These are phyloP conservation scores for Dillenia turbinata DNA, from an alignment of 164 flowering plant species.

Conservation along the genomic window DNA sequence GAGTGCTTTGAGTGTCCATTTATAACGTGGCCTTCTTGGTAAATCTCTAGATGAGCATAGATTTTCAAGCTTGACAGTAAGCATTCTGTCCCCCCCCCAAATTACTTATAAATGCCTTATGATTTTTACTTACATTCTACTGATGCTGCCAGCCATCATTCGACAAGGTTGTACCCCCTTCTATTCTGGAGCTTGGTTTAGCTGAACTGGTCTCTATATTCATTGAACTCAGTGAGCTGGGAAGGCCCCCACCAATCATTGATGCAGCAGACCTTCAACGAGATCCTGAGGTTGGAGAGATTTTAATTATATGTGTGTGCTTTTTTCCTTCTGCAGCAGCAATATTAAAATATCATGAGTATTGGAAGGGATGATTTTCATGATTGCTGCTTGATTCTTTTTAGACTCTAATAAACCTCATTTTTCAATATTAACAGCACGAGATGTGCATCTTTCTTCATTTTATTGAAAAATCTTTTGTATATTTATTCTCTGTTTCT, in stretches of 20 bases:
- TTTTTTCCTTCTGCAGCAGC: too few relatives aligned
- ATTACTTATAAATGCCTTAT: constrained; percentile 1
- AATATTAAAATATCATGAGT: too few relatives aligned
- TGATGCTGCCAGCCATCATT: constrained; percentile 67
- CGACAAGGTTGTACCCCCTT: constrained; percentile 69
- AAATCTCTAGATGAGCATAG: too few relatives aligned
- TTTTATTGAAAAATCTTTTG: too few relatives aligned
- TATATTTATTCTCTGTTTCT: too few relatives aligned
- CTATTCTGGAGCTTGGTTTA: constrained; percentile 74
- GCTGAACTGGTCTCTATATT: constrained; percentile 61
- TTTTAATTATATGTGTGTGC: not conserved
- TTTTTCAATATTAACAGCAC: too few relatives aligned
- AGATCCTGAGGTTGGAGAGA: constrained; percentile 69
- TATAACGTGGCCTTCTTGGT: too few relatives aligned
- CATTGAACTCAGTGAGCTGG: constrained; percentile 66
- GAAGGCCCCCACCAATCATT: constrained; percentile 66
- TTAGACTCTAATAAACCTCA: too few relatives aligned
- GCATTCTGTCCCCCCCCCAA: not conserved
- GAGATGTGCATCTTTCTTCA: too few relatives aligned
- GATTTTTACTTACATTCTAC: constrained; percentile 3
- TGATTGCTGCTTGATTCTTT: too few relatives aligned
- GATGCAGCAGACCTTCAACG: constrained; percentile 75
- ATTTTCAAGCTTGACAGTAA: too few relatives aligned
- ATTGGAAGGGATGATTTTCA: too few relatives aligned
- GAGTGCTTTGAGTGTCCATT: not conserved